Evolutionary conservation across 2,329 filamentous ascomycete genomes (phyloP).

Genomic region (Pyricularia sp.): DNA sequence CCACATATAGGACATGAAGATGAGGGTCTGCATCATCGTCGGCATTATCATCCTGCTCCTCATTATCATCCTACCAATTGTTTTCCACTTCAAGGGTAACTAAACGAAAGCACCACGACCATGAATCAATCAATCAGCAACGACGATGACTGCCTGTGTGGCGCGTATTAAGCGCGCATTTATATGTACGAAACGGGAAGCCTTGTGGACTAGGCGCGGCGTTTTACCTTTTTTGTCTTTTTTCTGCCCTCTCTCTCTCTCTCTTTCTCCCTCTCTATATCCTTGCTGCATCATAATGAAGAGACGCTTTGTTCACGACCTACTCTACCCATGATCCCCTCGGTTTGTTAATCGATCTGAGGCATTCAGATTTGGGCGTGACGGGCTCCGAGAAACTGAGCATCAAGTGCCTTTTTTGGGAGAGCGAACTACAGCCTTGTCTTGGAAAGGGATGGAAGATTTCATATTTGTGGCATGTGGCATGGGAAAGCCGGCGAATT

Average conservation of each 20-base stretch:
- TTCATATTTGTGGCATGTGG: neutral
- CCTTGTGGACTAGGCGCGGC: neutral
- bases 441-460: neutral
- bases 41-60: conserved; percentile 85
- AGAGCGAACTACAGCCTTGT: neutral
- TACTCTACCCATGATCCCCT: neutral
- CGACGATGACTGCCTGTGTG: neutral
- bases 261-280: neutral
- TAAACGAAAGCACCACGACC: neutral
- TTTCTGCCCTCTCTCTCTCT: neutral
- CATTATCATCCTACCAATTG: conserved; percentile 74
- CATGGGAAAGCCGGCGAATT: neutral
- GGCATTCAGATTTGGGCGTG: neutral
- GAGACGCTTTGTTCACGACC: neutral
- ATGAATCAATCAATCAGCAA: neutral
- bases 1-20: conserved; percentile 71
- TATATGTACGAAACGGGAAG: conserved; percentile 4
- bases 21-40: conserved; percentile 90
- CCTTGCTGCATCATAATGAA: neutral
- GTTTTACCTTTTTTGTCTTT: neutral
- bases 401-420: neutral
- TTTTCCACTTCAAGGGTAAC: neutral
- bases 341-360: neutral
- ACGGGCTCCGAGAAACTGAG: neutral
- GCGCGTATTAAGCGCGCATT: neutral